These are phyloP conservation scores for Salix suchowensis DNA, from an alignment of 345 rosid species.

Conservation along the genomic window DNA sequence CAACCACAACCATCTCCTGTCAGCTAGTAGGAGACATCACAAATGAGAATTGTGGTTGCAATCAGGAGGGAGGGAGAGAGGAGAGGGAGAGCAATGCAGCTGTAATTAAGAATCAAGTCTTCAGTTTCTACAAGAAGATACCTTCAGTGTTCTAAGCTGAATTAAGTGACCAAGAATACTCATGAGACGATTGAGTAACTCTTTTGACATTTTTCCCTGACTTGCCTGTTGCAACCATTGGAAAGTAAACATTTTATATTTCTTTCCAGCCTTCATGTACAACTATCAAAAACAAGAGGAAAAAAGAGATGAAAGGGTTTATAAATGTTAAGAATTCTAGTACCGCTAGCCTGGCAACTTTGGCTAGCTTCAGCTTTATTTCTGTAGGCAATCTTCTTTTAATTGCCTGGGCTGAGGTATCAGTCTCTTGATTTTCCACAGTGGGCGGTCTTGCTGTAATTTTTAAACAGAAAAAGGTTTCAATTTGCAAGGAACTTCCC, in stretches of 20 bases:
- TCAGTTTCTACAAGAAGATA: slow-evolving; percentile 18
- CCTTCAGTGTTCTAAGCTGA: slow-evolving; percentile 95
- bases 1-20: not conserved
- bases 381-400: slow-evolving; percentile 76
- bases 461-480: slow-evolving; percentile 11
- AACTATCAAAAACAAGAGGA: not conserved
- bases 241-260: slow-evolving; percentile 2
- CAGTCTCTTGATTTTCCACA: slow-evolving; percentile 72
- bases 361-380: slow-evolving; percentile 62
- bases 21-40: not conserved
- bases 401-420: slow-evolving; percentile 59
- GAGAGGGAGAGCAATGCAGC: not conserved
- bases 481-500: slow-evolving; percentile 3
- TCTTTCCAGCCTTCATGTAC: slow-evolving; percentile 9
- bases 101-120: not conserved
- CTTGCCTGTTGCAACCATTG: slow-evolving; percentile 51
- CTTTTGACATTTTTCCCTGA: slow-evolving; percentile 75
- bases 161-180: slow-evolving; percentile 84
- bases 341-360: slow-evolving; percentile 82
- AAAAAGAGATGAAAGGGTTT: not conserved
- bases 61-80: not conserved
- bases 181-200: slow-evolving; percentile 78
- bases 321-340: not conserved
- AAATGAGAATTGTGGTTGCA: not conserved
- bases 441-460: slow-evolving; percentile 75